Conservation (phyloP, 257 asterid species). For the Rhazya stricta region DNA sequence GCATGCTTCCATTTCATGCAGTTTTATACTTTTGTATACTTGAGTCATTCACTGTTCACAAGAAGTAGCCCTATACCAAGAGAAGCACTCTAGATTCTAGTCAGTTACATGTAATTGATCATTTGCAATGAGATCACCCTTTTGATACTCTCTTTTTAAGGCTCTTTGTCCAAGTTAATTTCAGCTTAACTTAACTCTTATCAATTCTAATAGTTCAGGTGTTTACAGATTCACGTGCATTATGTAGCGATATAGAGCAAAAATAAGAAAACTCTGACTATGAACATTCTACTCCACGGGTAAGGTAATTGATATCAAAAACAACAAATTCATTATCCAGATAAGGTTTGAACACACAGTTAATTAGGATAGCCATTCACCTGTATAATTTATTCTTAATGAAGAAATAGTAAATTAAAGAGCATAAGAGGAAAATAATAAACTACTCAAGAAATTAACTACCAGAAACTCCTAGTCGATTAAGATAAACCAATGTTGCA, state of each 20-base stretch:
- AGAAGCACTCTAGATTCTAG: not conserved
- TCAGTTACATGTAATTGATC: not conserved
- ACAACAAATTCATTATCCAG: not conserved
- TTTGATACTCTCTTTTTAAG: not conserved
- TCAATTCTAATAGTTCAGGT: not conserved
- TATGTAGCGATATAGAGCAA: not conserved
- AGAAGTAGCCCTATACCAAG: too few species aligned
- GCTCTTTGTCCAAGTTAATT: not conserved
- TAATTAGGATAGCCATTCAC: not conserved
- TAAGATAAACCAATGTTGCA: constrained; percentile 78
- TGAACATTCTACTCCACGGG: not conserved
- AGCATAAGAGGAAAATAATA: not conserved
- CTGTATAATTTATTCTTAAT: not conserved
- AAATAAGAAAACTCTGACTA: not conserved
- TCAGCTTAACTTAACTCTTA: not conserved
- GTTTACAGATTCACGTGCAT: not conserved
- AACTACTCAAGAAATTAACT: constrained; percentile 22
- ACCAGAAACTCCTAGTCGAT: constrained; percentile 97
- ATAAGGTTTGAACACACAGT: not conserved
- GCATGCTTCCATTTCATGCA: not conserved
- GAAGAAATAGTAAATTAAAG: not conserved
- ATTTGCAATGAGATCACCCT: not conserved
- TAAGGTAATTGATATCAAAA: not conserved
- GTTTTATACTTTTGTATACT: not conserved
- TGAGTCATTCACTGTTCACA: not conserved